Evolutionary conservation across 2,329 filamentous ascomycete species (phyloP), one percentile per base, ranked within the genome.

Genomic region (Talaromyces sp.): DNA sequence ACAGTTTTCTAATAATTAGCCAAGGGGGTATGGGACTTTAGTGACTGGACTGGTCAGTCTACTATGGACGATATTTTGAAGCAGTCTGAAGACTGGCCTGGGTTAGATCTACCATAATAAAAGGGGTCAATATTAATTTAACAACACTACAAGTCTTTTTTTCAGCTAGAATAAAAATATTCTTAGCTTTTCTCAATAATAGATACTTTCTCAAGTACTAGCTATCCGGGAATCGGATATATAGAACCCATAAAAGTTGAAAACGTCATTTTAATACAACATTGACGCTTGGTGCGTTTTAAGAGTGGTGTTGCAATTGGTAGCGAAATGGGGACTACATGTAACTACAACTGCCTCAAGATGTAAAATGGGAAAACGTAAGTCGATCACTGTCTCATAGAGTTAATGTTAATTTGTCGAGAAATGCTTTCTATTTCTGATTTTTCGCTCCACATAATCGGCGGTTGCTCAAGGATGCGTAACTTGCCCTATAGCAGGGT

Each of bases 391-490:
- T n/a, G 35, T 14, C 7, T 38, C 17, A 38, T n/a, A 1, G 35
- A 38, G 4, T 38, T 9, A 38, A 38, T n/a, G n/a, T n/a, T 1
- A n/a, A n/a, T n/a, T n/a, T n/a, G n/a, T 35, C 26, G 9, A 9
- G 57, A 31, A 9, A 65, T 65, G 64, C 56, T 63, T 19, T 52
- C 63, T 17, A 61, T 74, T n/a, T 63, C 62, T 41, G 65, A 73
- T 58, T 70, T 69, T 17, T 68, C 68, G 24, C 67, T 81, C 55
- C 81, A 90, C 46, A 73, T 89, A 67, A 78, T 89, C 53, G 87
- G 87, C 51, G 87, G 85, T 46, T 83, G 83, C 2, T 80, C 82
- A 17, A 87, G 87, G 56, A 85, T 89, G 85, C 86, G 56, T 81
- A 87, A 75, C 82, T 80, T 2, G 74, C 78, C 14, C 69, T 88